These are phyloP conservation scores for Boletales sp. DNA, from an alignment of 768 basidiomycete species.

Conservation along the genomic window DNA sequence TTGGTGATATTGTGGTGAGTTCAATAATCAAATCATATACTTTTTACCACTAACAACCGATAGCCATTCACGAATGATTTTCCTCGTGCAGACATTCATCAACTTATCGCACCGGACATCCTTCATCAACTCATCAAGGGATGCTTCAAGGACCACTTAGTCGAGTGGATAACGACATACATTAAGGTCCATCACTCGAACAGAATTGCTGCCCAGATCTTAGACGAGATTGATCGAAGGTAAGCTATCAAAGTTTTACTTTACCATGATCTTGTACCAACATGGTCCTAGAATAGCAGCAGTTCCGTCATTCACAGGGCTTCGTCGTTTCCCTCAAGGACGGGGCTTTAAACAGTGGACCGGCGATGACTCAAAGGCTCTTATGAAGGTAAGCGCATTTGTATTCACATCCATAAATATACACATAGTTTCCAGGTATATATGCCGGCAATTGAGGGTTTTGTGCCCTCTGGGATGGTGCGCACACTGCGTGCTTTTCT, in stretches of 20 bases:
- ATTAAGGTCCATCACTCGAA: conserved; percentile 10
- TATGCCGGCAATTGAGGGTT: conserved; percentile 22
- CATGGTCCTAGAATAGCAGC: conserved; percentile 22
- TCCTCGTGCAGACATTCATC: conserved; percentile 31
- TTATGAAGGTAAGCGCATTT: conserved; percentile 33
- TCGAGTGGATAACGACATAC: conserved; percentile 29
- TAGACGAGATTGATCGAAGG: conserved; percentile 31
- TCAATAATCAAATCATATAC: neutral
- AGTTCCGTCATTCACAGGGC: conserved; percentile 25
- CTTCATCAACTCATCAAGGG: conserved; percentile 34
- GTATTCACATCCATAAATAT: neutral
- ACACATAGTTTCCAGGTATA: conserved; percentile 22
- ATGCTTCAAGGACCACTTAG: conserved; percentile 34
- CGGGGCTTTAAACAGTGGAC: conserved; percentile 36
- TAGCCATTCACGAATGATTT: conserved; percentile 33
- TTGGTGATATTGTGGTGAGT: conserved; percentile 6
- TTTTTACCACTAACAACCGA: neutral
- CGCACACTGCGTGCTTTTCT: conserved; percentile 17
- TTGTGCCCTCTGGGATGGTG: conserved; percentile 16
- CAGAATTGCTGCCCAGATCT: conserved; percentile 7
- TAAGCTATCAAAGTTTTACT: neutral
- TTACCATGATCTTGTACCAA: neutral
- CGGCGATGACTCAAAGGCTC: conserved; percentile 35
- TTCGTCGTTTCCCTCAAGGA: conserved; percentile 31
- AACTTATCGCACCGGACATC: conserved; percentile 25